Conservation (phyloP, 1,284 basidiomycete species). For the Ceratobasidium sp. region DNA sequence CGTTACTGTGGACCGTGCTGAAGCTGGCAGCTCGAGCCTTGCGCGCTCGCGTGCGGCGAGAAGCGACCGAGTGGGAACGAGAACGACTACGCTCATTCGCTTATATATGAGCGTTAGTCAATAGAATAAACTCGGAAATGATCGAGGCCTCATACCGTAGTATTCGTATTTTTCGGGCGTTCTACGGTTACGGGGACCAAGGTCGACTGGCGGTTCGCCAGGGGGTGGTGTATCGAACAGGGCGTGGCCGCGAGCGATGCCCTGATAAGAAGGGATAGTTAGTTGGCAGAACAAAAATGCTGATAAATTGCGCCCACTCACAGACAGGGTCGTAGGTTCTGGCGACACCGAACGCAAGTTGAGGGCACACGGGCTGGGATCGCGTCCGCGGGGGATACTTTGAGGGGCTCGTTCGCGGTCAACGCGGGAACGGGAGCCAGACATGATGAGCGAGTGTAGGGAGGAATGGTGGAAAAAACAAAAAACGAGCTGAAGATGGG, state of each 20-base stretch:
- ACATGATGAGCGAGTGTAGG: background rate
- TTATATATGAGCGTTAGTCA: too few relatives aligned
- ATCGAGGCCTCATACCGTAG: too few relatives aligned
- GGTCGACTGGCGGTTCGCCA: background rate
- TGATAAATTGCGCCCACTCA: background rate
- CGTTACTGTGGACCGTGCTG: too few relatives aligned
- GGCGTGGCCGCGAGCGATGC: background rate
- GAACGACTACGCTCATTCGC: too few relatives aligned
- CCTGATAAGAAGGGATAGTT: background rate
- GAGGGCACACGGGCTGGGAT: background rate
- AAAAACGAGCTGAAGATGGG: background rate
- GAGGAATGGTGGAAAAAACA: too few relatives aligned
- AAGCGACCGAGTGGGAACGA: too few relatives aligned
- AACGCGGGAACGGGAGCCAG: background rate
- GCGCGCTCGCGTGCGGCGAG: too few relatives aligned
- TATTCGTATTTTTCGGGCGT: background rate
- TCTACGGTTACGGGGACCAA: background rate
- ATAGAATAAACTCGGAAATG: too few relatives aligned
- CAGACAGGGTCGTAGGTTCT: conserved; percentile 4
- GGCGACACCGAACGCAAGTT: background rate
- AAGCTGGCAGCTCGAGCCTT: too few relatives aligned
- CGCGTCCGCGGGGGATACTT: background rate
- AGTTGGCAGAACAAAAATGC: background rate
- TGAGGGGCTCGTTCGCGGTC: too few relatives aligned
- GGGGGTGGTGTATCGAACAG: background rate